Evolutionary conservation across 2,329 filamentous ascomycete species (phyloP).

Genomic region (Polychaeton citri): DNA sequence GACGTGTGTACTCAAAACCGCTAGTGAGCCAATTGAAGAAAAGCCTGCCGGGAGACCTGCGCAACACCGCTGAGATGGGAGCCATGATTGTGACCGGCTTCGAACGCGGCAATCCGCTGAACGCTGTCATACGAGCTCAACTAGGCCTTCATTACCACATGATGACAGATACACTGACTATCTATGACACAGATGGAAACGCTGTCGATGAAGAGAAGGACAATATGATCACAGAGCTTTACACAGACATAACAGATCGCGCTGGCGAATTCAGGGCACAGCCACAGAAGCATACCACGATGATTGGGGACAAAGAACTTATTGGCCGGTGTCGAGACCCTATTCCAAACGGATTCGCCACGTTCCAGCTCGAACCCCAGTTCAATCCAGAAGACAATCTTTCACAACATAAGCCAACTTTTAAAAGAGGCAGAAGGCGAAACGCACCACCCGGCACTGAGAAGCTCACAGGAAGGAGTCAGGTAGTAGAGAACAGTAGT

Average conservation of each 20-base stretch:
- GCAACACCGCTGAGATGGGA: slow-evolving; percentile 84
- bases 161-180: slow-evolving; percentile 64
- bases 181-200: slow-evolving; percentile 73
- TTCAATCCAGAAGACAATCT: slow-evolving; percentile 13
- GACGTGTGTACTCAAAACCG: slow-evolving; percentile 80
- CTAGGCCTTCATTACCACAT: slow-evolving; percentile 76
- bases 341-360: slow-evolving; percentile 19
- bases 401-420: slow-evolving; percentile 16
- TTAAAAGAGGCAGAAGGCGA: slow-evolving; percentile 19
- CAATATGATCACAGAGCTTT: slow-evolving; percentile 74
- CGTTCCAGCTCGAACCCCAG: slow-evolving; percentile 19
- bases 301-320: slow-evolving; percentile 70
- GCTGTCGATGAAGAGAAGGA: slow-evolving; percentile 69
- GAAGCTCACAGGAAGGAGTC: slow-evolving; percentile 58
- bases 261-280: slow-evolving; percentile 85
- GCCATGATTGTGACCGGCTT: slow-evolving; percentile 98
- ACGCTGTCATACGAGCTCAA: slow-evolving; percentile 81
- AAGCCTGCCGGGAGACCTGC: slow-evolving; percentile 40
- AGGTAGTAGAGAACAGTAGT: slow-evolving; percentile 52
- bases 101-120: slow-evolving; percentile 85
- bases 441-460: slow-evolving; percentile 39
- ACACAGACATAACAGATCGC: slow-evolving; percentile 87
- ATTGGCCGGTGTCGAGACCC: slow-evolving; percentile 76
- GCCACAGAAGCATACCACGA: slow-evolving; percentile 51
- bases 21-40: slow-evolving; percentile 45